Conservation (phyloP, 2,329 filamentous ascomycete genomes). For the Aspergillus calidoustus region DNA sequence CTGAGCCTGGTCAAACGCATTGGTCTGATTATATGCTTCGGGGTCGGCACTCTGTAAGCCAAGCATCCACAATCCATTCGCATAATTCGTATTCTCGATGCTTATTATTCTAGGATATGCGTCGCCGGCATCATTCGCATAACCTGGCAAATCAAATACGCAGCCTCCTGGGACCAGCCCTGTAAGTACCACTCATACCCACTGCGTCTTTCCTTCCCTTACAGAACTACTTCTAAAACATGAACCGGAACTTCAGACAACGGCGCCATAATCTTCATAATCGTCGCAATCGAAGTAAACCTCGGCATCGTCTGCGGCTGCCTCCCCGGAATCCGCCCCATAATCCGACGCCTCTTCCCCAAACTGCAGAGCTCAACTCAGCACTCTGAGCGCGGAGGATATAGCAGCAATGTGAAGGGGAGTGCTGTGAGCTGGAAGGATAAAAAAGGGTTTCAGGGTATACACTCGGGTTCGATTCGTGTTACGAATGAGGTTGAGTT, state of each 20-base stretch:
- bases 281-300: conserved; percentile 8
- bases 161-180: conserved; percentile 9
- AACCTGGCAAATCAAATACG: conserved; percentile 12
- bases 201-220: neutral
- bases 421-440: neutral
- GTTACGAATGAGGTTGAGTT: conserved; percentile 13
- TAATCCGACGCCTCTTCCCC: conserved; percentile 7
- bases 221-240: too few species aligned
- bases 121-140: conserved; percentile 10
- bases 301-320: conserved; percentile 7
- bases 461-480: conserved; percentile 1
- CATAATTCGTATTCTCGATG: too few species aligned
- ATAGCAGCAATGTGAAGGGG: neutral
- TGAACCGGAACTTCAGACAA: neutral
- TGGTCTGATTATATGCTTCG: conserved; percentile 10
- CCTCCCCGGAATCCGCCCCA: conserved; percentile 10
- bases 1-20: conserved; percentile 6
- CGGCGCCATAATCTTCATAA: conserved; percentile 11
- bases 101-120: conserved; percentile 2
- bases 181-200: neutral
- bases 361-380: conserved; percentile 1
- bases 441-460: neutral
- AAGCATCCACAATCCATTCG: neutral
- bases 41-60: conserved; percentile 8
- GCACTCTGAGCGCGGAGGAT: neutral